Percentiles rank a stretch among this genome's conserved stretches.
Conservation (phyloP, 371 early-diverging fungal species). For the Dinochytrium kinnereticum region DNA sequence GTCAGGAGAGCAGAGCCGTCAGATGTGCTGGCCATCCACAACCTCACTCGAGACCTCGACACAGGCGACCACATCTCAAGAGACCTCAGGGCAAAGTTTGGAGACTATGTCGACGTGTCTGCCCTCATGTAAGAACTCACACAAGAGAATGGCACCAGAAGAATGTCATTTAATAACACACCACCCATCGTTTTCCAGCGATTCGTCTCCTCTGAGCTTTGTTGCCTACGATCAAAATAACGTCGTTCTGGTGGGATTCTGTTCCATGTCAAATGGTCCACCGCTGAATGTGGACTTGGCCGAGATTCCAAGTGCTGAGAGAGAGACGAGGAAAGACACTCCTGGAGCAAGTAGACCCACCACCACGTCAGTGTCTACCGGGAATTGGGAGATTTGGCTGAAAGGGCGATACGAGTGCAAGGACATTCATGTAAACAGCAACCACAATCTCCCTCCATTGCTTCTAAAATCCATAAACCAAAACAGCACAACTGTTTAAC, state of each 20-base stretch:
- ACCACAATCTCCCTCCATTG: neutral
- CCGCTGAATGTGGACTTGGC: conserved; percentile 35
- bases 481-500: too few relatives aligned
- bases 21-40: conserved; percentile 35
- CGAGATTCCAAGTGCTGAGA: too few relatives aligned
- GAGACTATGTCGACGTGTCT: conserved; percentile 38
- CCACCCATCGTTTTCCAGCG: too few relatives aligned
- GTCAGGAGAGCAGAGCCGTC: conserved; percentile 43
- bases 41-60: conserved; percentile 24
- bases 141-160: too few relatives aligned
- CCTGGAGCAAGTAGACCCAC: conserved; percentile 12
- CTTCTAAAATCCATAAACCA: too few relatives aligned
- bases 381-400: conserved; percentile 48
- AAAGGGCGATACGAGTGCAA: conserved; percentile 37
- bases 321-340: too few relatives aligned
- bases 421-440: conserved; percentile 38
- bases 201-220: conserved; percentile 42
- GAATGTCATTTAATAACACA: too few relatives aligned
- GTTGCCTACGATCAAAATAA: conserved; percentile 42
- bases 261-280: conserved; percentile 43
- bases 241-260: conserved; percentile 43
- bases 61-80: conserved; percentile 27
- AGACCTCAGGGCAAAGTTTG: conserved; percentile 42
- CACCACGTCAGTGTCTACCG: conserved; percentile 19
- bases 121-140: conserved; percentile 38